phyloP scores from a whole-genome alignment of 148 eudicot genomes.

The Chenopodium album region DNA sequence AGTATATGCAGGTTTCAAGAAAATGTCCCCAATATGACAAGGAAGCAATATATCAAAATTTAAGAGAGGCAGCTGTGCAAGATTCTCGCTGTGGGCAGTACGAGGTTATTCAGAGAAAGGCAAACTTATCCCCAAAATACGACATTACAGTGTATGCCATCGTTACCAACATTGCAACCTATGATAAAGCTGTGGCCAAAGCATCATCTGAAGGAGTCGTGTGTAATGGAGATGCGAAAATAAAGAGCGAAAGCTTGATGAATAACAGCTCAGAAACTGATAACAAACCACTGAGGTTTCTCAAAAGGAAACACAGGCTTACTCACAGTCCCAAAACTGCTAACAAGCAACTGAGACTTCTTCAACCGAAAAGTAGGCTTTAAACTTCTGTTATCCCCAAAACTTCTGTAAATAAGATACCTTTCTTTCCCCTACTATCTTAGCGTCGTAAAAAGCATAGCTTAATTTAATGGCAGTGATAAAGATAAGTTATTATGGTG shows the following conservation, averaged over 20 bases:
- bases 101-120: constrained; percentile 57
- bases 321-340: constrained; percentile 10
- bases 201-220: constrained; percentile 29
- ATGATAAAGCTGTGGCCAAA: constrained; percentile 26
- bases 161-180: constrained; percentile 56
- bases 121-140: constrained; percentile 48
- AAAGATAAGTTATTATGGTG: not conserved
- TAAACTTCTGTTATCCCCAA: constrained; percentile 10
- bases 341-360: constrained; percentile 39
- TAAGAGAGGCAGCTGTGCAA: constrained; percentile 46
- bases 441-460: not conserved
- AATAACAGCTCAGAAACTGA: constrained; percentile 18
- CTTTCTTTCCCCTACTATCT: not conserved
- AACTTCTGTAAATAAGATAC: constrained; percentile 34
- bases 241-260: constrained; percentile 25
- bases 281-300: constrained; percentile 39
- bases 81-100: constrained; percentile 57
- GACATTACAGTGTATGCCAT: constrained; percentile 58
- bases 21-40: constrained; percentile 46
- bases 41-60: constrained; percentile 46
- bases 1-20: constrained; percentile 45
- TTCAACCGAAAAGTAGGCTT: constrained; percentile 35
- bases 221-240: constrained; percentile 45
- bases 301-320: constrained; percentile 36
- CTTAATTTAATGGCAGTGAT: not conserved